phyloP scores from a whole-genome alignment of 306 rosid genomes.

The Quercus bicolor region DNA sequence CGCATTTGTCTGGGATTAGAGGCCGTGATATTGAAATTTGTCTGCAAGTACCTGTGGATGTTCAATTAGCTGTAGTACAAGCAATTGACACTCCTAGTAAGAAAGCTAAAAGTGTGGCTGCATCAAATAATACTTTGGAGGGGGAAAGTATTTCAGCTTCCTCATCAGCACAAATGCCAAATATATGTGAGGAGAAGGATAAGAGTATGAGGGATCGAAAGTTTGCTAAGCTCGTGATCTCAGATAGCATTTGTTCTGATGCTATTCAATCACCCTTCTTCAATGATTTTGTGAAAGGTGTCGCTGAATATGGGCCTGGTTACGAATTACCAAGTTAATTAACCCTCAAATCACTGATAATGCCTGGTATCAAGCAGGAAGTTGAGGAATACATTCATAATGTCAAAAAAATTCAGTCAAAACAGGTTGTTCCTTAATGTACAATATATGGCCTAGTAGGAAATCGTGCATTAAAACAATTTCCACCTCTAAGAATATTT shows the following conservation, averaged over 20 bases:
- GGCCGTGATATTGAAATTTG: background rate
- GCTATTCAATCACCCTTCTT: background rate
- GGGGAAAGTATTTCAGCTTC: too few relatives aligned
- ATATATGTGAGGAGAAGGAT: background rate
- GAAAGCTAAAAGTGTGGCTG: background rate
- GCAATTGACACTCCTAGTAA: background rate
- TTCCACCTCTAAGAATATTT: background rate
- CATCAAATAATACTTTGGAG: background rate
- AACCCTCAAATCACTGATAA: background rate
- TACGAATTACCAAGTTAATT: background rate
- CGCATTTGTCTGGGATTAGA: background rate
- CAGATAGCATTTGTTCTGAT: background rate
- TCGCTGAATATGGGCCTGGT: background rate
- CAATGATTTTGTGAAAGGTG: background rate
- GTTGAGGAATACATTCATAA: background rate
- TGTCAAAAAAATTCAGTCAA: background rate
- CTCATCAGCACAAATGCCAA: background rate
- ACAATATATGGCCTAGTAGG: too few relatives aligned
- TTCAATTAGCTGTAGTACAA: background rate
- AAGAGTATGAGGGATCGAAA: background rate
- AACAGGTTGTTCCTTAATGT: background rate
- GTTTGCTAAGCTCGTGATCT: background rate
- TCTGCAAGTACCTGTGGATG: background rate
- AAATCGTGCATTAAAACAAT: rapidly evolving
- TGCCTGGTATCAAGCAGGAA: background rate